Base-by-base conservation (phyloP, 2,329 filamentous ascomycete genomes). In the Coccinonectria pachysandricola region DNA sequence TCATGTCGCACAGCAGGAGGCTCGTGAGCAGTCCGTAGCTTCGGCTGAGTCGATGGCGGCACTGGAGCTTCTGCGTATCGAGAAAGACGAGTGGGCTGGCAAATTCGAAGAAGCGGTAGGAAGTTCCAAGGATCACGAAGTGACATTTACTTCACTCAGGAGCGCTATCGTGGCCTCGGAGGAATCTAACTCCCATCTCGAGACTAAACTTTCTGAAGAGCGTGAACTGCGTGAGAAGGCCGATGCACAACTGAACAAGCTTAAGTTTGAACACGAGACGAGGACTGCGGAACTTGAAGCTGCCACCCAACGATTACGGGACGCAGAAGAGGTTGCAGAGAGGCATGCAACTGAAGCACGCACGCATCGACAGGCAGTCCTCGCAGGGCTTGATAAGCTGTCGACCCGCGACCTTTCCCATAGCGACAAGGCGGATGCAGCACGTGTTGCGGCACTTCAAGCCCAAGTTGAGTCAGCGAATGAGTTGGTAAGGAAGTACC, bases 281-380 rank as follows among this genome's bases (percentile, higher is more conserved):
- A 73, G 75, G 17, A 79, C 75, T 7, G 65, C 74, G 0, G 88
- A 98, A 49, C 65, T 96, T 3, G 83, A 86, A 22, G 70, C 69
- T 12, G 68, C 75, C 0, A 78, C 71, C 2, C 75, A 85, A 41
- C 77, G 82, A 26, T 59, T 98, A 24, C 75, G 72, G 20, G 87
- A 95, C 52, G 76, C 84, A 0, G 86, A 98, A 56, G 85, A 94
- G 46, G 59, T 96, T 22, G 82, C 83, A 2, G 82, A 92, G 46
- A 85, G 79, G 41, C 79, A 94, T 52, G 83, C 87, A 5, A 75
- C 77, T 40, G 92, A 98, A 59, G 88, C 91, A 5, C 71, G 78
- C 30, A 80, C 81, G 10, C 88, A 96, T 49, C 82, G 83, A 13
- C 67, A 81, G 42, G 87, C 82, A 12, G 76, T 98, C 17, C 60